These are phyloP conservation scores for Camptophora hylomeconis DNA, from an alignment of 2,329 filamentous ascomycete genomes.

Conservation along the genomic window DNA sequence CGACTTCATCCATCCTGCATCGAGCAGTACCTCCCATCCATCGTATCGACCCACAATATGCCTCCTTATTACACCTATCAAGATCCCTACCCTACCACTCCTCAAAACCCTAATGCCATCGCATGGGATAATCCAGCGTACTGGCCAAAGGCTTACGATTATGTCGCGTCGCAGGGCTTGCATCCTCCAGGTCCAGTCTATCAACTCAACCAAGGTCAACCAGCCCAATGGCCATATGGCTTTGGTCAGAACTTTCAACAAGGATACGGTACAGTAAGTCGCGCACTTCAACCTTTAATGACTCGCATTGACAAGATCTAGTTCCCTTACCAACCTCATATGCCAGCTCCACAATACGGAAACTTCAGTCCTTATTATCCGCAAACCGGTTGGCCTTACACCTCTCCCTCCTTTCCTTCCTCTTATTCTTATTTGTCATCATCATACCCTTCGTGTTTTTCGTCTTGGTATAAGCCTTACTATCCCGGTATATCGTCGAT, in stretches of 20 bases:
- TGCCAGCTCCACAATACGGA: slow-evolving; percentile 1
- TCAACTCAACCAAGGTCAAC: slow-evolving; percentile 10
- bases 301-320: neutral
- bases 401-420: slow-evolving; percentile 8
- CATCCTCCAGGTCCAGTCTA: slow-evolving; percentile 17
- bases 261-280: no score
- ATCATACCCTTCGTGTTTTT: slow-evolving; percentile 6
- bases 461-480: slow-evolving; percentile 5
- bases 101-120: slow-evolving; percentile 7
- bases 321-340: slow-evolving; percentile 1
- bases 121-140: slow-evolving; percentile 12
- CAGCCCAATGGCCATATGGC: slow-evolving; percentile 3
- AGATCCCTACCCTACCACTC: slow-evolving; percentile 10
- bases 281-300: neutral
- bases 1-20: slow-evolving; percentile 1
- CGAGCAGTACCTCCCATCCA: slow-evolving; percentile 1
- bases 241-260: no score
- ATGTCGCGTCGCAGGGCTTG: slow-evolving; percentile 14
- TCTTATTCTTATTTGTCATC: slow-evolving; percentile 7
- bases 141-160: slow-evolving; percentile 14
- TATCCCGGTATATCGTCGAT: neutral
- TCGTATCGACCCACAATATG: neutral
- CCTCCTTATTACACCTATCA: slow-evolving; percentile 12
- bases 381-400: slow-evolving; percentile 15
- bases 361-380: slow-evolving; percentile 15